Percentiles rank a stretch among this genome's conserved stretches.
These are phyloP conservation scores for Cercospora sp. DNA, from an alignment of 2,329 filamentous ascomycete genomes.

Conservation along the genomic window DNA sequence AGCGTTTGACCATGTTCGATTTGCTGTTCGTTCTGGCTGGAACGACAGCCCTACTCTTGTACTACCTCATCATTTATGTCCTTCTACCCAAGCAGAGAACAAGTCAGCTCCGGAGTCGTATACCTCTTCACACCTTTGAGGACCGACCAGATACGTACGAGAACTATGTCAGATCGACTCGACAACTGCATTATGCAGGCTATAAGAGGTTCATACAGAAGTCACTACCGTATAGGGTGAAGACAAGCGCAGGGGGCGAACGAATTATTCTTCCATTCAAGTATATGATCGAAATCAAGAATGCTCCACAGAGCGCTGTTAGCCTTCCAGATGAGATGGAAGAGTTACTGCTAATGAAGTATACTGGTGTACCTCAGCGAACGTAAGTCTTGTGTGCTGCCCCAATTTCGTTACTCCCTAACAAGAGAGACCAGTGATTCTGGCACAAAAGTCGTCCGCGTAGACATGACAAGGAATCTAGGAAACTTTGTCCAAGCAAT, in stretches of 20 bases:
- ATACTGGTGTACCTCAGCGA: conserved; percentile 21
- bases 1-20: background rate
- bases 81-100: conserved; percentile 1
- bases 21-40: background rate
- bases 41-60: background rate
- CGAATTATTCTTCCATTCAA: conserved; percentile 18
- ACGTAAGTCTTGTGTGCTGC: background rate
- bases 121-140: conserved; percentile 15
- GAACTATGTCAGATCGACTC: conserved; percentile 20
- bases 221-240: conserved; percentile 12
- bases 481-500: conserved; percentile 21
- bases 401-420: background rate
- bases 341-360: conserved; percentile 19
- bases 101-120: background rate
- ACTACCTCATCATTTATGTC: background rate
- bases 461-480: conserved; percentile 19
- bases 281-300: conserved; percentile 20
- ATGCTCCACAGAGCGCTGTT: conserved; percentile 11
- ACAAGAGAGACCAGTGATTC: conserved; percentile 9
- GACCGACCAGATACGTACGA: conserved; percentile 19
- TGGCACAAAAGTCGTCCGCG: conserved; percentile 20
- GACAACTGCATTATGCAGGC: conserved; percentile 18
- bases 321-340: conserved; percentile 23
- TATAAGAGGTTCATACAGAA: conserved; percentile 16
- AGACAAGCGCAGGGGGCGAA: conserved; percentile 19